phyloP scores from a whole-genome alignment of 495 filamentous ascomycete species.

The Trichocladium antarcticum region DNA sequence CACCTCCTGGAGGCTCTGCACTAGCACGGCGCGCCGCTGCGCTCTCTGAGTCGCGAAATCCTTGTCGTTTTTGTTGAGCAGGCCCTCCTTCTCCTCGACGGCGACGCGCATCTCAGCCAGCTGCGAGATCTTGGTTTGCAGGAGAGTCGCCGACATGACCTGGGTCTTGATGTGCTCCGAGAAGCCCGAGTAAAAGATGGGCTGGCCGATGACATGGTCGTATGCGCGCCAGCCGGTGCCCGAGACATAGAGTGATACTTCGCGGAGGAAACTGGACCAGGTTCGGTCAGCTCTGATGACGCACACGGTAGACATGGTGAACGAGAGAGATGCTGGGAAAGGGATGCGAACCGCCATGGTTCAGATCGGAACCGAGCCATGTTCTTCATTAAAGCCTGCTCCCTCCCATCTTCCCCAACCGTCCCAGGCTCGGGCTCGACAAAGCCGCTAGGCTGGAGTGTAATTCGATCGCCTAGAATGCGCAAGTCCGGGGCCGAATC shows the following conservation, averaged over 20 bases:
- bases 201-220: conserved; percentile 79
- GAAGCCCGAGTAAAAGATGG: conserved; percentile 87
- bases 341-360: conserved; percentile 38
- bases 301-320: too few relatives aligned
- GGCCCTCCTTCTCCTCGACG: conserved; percentile 65
- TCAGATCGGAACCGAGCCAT: conserved; percentile 64
- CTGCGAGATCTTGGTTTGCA: conserved; percentile 62
- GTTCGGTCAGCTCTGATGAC: conserved; percentile 19
- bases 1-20: conserved; percentile 52
- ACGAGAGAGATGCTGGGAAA: background rate
- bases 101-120: conserved; percentile 61
- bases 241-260: conserved; percentile 80
- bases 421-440: conserved; percentile 34
- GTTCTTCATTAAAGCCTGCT: conserved; percentile 65
- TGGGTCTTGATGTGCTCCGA: conserved; percentile 72
- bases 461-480: conserved; percentile 68
- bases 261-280: conserved; percentile 68
- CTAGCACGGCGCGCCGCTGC: conserved; percentile 49
- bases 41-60: conserved; percentile 46
- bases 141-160: conserved; percentile 61
- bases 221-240: conserved; percentile 92
- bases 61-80: conserved; percentile 46
- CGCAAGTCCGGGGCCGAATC: conserved; percentile 68
- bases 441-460: conserved; percentile 69
- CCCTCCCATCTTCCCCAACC: conserved; percentile 30